phyloP scores from a whole-genome alignment of 345 rosid species.

The Raphanus raphanistrum region DNA sequence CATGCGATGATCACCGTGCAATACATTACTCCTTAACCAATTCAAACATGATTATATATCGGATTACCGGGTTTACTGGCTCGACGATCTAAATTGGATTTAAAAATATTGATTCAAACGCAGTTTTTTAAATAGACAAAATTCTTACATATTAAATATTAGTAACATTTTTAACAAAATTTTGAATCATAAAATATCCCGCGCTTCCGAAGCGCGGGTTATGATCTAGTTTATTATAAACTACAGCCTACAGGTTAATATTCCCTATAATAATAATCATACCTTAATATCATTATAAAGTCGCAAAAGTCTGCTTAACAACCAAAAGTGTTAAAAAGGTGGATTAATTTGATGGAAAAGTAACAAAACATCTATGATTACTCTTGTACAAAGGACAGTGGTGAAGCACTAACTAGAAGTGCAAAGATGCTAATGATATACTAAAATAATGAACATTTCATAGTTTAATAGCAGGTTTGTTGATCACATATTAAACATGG shows the following conservation, averaged over 20 bases:
- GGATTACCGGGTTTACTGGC: too few species aligned
- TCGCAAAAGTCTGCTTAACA: constrained; percentile 4
- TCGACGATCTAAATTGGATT: too few species aligned
- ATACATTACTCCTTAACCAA: too few species aligned
- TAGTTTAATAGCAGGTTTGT: background rate
- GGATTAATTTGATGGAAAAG: constrained; percentile 15
- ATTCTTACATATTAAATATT: too few species aligned
- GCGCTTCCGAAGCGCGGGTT: too few species aligned
- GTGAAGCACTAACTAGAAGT: constrained; percentile 2
- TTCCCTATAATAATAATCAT: background rate
- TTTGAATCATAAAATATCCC: too few species aligned
- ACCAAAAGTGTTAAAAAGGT: constrained; percentile 5
- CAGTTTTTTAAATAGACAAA: too few species aligned
- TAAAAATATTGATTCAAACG: too few species aligned
- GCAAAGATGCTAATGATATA: background rate
- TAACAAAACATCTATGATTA: constrained; percentile 14
- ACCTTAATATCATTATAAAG: background rate
- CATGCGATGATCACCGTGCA: too few species aligned
- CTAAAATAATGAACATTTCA: background rate
- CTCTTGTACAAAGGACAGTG: constrained; percentile 21
- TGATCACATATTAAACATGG: background rate
- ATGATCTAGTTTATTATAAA: background rate
- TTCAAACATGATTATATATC: too few species aligned
- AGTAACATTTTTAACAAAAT: too few species aligned
- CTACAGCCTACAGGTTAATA: background rate